Evolutionary conservation across 257 asterid genomes (phyloP), one percentile per base, ranked within the genome.

Genomic region (Solanum pimpinellifolium): DNA sequence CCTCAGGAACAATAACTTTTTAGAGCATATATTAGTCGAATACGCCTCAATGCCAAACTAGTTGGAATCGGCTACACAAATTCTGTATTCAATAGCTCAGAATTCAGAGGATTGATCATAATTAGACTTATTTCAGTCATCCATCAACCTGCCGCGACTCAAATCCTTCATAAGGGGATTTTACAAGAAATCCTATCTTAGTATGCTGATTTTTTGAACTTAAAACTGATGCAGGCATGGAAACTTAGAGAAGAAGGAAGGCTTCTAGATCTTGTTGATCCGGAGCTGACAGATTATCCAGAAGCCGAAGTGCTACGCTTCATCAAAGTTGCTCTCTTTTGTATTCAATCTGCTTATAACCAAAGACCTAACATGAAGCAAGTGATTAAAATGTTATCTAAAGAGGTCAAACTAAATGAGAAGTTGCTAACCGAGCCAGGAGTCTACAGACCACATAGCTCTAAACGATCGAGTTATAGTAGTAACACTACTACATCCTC

Each of bases 301-400:
- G 70, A 86, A 73, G 94, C 90, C 15, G 94, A 93, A 89, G 85
- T 93, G 49, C 85, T 68, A 4, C 95, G 97, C 14, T 94, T 90
- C 91, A 88, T 90, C 65, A 92, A 91, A 85, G 95, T 96, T 10
- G 96, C 96, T 9, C 90, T 96, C 41, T 93, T 96, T 86, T 96
- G 98, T 90, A 94, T 95, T 14, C 98, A 96, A 85, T 92, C 96
- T 37, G 89, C 94, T 62, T 86, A 96, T 86, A 93, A 94, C 41
- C 93, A 88, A 42, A 92, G 98, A 76, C 98, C 98, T 8, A 93
- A 89, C 88, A 96, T 96, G 98, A 94, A 91, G 80, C 97, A 96
- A 85, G 98, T 96, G 83, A 87, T 94, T 86, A 91, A 73, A 60
- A 94, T 96, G 98, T 92, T 96, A 18, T 92, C 98, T 0, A 85